These are phyloP conservation scores for Oleoguttula mirabilis DNA, from an alignment of 495 filamentous ascomycete genomes.

Conservation along the genomic window DNA sequence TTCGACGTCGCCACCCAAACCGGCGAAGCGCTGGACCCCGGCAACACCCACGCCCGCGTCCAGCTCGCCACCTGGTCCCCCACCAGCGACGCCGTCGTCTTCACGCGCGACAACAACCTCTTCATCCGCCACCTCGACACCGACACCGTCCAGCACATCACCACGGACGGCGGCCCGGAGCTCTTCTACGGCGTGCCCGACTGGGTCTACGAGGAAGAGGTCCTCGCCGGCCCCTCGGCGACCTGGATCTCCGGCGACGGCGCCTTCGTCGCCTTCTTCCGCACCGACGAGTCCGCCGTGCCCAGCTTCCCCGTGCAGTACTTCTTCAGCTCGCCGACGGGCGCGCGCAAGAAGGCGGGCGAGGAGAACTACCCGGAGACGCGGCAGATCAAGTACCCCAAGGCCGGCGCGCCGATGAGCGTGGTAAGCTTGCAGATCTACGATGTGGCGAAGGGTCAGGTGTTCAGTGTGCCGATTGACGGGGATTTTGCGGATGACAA, in stretches of 20 bases:
- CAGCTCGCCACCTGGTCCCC: constrained; percentile 90
- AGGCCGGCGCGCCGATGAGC: constrained; percentile 88
- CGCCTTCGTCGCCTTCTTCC: constrained; percentile 74
- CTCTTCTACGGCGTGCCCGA: constrained; percentile 96
- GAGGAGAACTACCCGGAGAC: constrained; percentile 87
- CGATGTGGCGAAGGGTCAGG: constrained; percentile 65
- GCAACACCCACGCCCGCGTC: constrained; percentile 50
- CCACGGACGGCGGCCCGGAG: constrained; percentile 70
- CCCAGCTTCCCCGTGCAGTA: constrained; percentile 93
- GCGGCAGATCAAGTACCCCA: constrained; percentile 89
- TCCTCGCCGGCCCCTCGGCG: constrained; percentile 65
- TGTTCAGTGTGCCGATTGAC: constrained; percentile 65
- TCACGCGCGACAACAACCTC: constrained; percentile 79
- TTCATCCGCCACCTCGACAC: constrained; percentile 61
- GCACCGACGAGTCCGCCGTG: constrained; percentile 83
- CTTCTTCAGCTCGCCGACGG: constrained; percentile 78
- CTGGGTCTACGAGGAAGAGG: constrained; percentile 98
- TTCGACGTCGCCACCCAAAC: constrained; percentile 79
- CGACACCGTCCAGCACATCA: constrained; percentile 56
- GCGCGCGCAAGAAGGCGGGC: constrained; percentile 53
- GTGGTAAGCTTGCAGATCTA: constrained; percentile 80
- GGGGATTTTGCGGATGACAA: constrained; percentile 70
- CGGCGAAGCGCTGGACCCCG: constrained; percentile 65
- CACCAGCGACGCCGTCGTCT: constrained; percentile 68
- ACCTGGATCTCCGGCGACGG: constrained; percentile 93